phyloP scores from a whole-genome alignment of 2,329 filamentous ascomycete species.

The Aureobasidium pullulans region DNA sequence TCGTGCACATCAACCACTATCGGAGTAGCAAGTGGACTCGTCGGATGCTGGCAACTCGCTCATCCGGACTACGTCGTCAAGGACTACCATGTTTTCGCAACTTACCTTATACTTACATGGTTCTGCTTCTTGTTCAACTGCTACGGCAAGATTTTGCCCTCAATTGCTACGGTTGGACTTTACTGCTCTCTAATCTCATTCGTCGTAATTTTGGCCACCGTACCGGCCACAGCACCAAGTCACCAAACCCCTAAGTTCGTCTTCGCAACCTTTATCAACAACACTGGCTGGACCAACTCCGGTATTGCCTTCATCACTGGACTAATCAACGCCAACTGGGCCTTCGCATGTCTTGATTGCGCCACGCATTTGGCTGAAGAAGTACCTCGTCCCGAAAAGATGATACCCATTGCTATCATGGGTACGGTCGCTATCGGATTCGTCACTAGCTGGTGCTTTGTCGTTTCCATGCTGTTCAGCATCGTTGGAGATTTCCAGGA shows the following conservation, averaged over 20 bases:
- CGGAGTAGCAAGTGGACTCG: slow-evolving; percentile 39
- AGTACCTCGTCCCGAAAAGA: slow-evolving; percentile 38
- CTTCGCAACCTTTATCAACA: slow-evolving; percentile 46
- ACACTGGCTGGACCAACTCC: slow-evolving; percentile 40
- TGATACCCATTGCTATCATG: slow-evolving; percentile 45
- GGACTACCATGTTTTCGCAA: slow-evolving; percentile 32
- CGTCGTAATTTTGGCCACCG: slow-evolving; percentile 41
- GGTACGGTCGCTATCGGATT: slow-evolving; percentile 44
- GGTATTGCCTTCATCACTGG: slow-evolving; percentile 47
- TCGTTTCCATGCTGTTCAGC: slow-evolving; percentile 44
- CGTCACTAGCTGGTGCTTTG: slow-evolving; percentile 42
- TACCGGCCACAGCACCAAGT: slow-evolving; percentile 37
- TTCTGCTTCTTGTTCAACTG: slow-evolving; percentile 39
- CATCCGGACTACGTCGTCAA: slow-evolving; percentile 39
- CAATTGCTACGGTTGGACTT: slow-evolving; percentile 37
- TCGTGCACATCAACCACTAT: slow-evolving; percentile 47
- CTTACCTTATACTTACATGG: slow-evolving; percentile 41
- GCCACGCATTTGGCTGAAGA: slow-evolving; percentile 47
- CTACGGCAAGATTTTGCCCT: slow-evolving; percentile 29
- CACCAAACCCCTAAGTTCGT: slow-evolving; percentile 43
- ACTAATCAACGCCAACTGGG: slow-evolving; percentile 45
- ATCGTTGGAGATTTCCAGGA: slow-evolving; percentile 38
- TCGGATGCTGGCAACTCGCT: slow-evolving; percentile 46
- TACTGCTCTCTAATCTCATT: slow-evolving; percentile 43
- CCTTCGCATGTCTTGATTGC: slow-evolving; percentile 44